These are phyloP conservation scores for Macrolepiota fuliginosa DNA, from an alignment of 768 basidiomycete genomes.

Conservation along the genomic window DNA sequence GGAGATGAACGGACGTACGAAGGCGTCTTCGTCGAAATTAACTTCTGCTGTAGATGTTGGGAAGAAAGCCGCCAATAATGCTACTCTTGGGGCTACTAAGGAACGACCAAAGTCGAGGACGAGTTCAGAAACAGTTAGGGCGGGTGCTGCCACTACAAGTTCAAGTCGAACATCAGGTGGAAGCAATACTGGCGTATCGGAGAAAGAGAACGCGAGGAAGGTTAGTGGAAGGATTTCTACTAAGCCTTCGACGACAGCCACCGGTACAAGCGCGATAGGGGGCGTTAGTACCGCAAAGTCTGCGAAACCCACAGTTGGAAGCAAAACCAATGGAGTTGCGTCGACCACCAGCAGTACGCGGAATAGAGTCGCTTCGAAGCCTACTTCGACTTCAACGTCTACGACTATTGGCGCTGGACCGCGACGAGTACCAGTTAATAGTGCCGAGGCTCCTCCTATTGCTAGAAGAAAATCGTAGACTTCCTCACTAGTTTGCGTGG, in stretches of 20 bases:
- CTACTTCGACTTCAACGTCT: slow-evolving; percentile 10
- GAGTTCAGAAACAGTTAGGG: slow-evolving; percentile 15
- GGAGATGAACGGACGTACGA: slow-evolving; percentile 23
- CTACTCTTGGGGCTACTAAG: slow-evolving; percentile 25
- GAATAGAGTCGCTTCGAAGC: slow-evolving; percentile 12
- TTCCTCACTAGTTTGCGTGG: background rate
- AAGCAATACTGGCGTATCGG: slow-evolving; percentile 19
- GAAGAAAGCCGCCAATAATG: slow-evolving; percentile 26
- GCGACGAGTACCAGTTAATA: slow-evolving; percentile 65
- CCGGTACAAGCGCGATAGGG: slow-evolving; percentile 15
- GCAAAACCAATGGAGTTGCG: background rate
- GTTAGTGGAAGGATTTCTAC: background rate
- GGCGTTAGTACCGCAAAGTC: background rate
- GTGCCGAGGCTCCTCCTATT: slow-evolving; percentile 55
- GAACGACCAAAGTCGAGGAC: slow-evolving; percentile 29
- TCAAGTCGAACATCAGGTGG: background rate
- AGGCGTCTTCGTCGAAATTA: background rate
- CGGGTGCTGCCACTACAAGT: background rate
- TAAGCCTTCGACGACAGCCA: slow-evolving; percentile 8
- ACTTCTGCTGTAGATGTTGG: background rate
- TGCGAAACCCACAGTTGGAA: background rate
- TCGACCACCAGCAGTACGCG: background rate
- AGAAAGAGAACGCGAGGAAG: slow-evolving; percentile 36
- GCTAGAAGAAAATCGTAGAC: background rate
- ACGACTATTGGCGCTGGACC: slow-evolving; percentile 46